Percentiles rank a stretch among this genome's conserved stretches.
Conservation (phyloP, 2,329 filamentous ascomycete species). For the Mollisiaceae sp. region DNA sequence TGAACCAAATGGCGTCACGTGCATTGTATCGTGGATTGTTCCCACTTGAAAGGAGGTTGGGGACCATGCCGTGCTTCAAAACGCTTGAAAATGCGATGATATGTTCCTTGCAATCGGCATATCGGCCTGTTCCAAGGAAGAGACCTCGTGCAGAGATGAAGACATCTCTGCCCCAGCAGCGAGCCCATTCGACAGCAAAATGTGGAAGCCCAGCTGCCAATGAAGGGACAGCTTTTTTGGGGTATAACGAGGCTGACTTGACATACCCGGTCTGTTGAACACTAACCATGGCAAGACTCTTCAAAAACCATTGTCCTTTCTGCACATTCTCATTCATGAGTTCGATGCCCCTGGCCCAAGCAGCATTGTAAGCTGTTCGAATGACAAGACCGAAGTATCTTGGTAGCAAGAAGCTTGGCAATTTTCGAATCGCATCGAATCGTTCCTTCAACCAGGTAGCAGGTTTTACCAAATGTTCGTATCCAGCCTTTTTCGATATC, state of each 20-base stretch:
- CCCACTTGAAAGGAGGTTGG: slow-evolving; percentile 87
- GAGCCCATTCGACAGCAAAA: slow-evolving; percentile 91
- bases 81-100: slow-evolving; percentile 95
- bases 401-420: slow-evolving; percentile 89
- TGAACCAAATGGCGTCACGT: slow-evolving; percentile 97
- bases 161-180: slow-evolving; percentile 96
- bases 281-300: slow-evolving; percentile 88
- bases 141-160: slow-evolving; percentile 94
- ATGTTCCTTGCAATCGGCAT: slow-evolving; percentile 88
- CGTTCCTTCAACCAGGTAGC: slow-evolving; percentile 81
- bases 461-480: slow-evolving; percentile 66
- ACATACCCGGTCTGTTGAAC: slow-evolving; percentile 89
- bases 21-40: slow-evolving; percentile 92
- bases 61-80: slow-evolving; percentile 97
- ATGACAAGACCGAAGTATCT: slow-evolving; percentile 92
- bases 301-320: slow-evolving; percentile 85
- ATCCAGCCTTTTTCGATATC: slow-evolving; percentile 66
- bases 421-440: slow-evolving; percentile 81
- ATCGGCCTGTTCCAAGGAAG: slow-evolving; percentile 89
- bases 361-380: slow-evolving; percentile 85
- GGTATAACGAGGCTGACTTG: slow-evolving; percentile 89
- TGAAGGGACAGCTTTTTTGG: slow-evolving; percentile 80
- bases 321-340: slow-evolving; percentile 80
- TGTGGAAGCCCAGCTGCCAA: slow-evolving; percentile 93
- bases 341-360: slow-evolving; percentile 76